Base-by-base conservation (phyloP, 2,329 filamentous ascomycete genomes). In the Botrytis fabae region DNA sequence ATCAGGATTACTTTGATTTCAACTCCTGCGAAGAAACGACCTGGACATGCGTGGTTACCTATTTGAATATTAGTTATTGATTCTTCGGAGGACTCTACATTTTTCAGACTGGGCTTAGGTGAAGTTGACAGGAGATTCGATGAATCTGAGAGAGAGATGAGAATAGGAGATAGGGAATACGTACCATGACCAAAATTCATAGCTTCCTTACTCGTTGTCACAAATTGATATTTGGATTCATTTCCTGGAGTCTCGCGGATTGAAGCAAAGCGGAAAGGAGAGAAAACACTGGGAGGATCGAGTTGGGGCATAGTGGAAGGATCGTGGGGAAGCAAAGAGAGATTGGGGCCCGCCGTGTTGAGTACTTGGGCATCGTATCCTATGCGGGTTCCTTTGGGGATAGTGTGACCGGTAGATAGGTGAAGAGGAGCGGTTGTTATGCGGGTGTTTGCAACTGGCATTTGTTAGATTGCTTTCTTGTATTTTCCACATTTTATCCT, bases 151-250 rank as follows among this genome's bases (percentile, higher is more conserved):
- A 32, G 54, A 32, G 16, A 59, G 1, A n/a, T 16, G 16, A 59
- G 1, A n/a, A 9, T 61, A 9, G 32, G 10, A 40, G 38, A n/a
- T 40, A 16, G 25, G 18, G 25, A 62, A 10, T 14, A 62, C 35
- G 40, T 62, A n/a, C 70, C 70, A 25, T 72, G 40, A 2, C 70
- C 70, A 25, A 72, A 72, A 60, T 59, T 61, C 16, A 59, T 35
- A 12, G n/a, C 9, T 9, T 59, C 16, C 28, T 59, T 59, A 35
- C 8, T 59, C 9, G 54, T 59, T 32, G 54, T 35, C 7, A 59
- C 28, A 59, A 35, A 59, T 18, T 59, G 28, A 35, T 20, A 35
- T 59, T 59, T 59, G 28, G 54, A 59, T 22, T 59, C 4, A 35
- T 59, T 59, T 32, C 28, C 54, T 4, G 54, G 28, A 20, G 28